Conservation (phyloP, 495 filamentous ascomycete species). For the Cercophora newfieldiana region DNA sequence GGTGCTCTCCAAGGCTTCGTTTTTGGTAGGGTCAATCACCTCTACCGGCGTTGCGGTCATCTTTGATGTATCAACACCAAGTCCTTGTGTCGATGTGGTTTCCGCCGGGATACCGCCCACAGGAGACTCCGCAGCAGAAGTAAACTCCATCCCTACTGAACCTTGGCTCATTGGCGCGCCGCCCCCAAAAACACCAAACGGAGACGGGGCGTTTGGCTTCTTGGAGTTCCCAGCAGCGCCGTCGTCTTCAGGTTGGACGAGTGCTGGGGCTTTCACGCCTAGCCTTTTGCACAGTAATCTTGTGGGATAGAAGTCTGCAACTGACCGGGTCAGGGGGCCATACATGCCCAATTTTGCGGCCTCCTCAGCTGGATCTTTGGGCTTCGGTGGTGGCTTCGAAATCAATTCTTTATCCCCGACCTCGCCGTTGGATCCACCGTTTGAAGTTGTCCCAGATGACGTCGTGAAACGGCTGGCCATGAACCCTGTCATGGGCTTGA, state of each 20-base stretch:
- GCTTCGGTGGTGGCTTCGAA: slow-evolving; percentile 59
- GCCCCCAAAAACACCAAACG: slow-evolving; percentile 27
- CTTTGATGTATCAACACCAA: neutral
- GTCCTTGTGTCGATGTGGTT: neutral
- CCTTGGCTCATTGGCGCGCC: slow-evolving; percentile 2
- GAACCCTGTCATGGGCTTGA: slow-evolving; percentile 84
- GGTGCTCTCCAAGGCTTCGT: slow-evolving; percentile 82
- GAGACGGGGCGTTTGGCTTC: slow-evolving; percentile 39
- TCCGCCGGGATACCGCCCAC: slow-evolving; percentile 33
- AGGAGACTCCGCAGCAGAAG: slow-evolving; percentile 18
- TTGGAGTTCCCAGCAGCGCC: slow-evolving; percentile 23
- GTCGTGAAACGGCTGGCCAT: slow-evolving; percentile 92
- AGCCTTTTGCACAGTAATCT: slow-evolving; percentile 91
- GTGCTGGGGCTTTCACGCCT: slow-evolving; percentile 72
- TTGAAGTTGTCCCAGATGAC: slow-evolving; percentile 44
- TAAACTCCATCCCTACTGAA: slow-evolving; percentile 13
- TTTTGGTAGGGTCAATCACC: slow-evolving; percentile 71
- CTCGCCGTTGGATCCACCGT: slow-evolving; percentile 26
- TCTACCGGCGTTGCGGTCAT: neutral
- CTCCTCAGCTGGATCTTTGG: slow-evolving; percentile 76
- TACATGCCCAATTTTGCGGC: slow-evolving; percentile 94
- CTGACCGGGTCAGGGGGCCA: slow-evolving; percentile 76
- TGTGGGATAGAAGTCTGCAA: slow-evolving; percentile 74
- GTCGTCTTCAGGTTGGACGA: slow-evolving; percentile 64
- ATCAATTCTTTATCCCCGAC: slow-evolving; percentile 47